Evolutionary conservation across 768 basidiomycete species (phyloP).

Genomic region (Kwoniella shandongensis): DNA sequence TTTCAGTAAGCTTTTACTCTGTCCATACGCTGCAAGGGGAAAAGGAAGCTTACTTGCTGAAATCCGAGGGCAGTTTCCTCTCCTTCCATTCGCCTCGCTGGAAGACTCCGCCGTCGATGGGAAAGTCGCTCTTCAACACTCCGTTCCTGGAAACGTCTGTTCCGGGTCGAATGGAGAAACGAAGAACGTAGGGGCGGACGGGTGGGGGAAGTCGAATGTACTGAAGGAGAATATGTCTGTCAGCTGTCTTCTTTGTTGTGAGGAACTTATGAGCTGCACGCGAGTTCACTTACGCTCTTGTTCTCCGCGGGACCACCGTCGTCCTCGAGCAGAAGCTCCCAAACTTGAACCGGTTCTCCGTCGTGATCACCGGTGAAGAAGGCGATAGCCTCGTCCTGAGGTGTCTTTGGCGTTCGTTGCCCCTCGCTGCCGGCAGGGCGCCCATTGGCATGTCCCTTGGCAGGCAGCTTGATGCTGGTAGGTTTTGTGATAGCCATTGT

Average conservation of each 20-base stretch:
- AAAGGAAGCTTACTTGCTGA: constrained; percentile 63
- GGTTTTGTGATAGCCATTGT: constrained; percentile 14
- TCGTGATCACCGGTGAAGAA: constrained; percentile 71
- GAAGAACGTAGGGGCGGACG: constrained; percentile 79
- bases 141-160: constrained; percentile 87
- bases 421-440: constrained; percentile 1
- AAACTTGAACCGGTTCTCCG: constrained; percentile 63
- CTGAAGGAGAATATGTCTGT: constrained; percentile 56
- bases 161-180: constrained; percentile 87
- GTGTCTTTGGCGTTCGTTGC: constrained; percentile 69
- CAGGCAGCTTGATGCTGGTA: constrained; percentile 15
- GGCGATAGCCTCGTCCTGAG: constrained; percentile 86
- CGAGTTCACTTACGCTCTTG: constrained; percentile 75
- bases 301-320: constrained; percentile 89
- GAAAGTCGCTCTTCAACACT: constrained; percentile 93
- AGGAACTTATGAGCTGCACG: too few relatives aligned
- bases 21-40: constrained; percentile 6
- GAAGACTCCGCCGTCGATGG: constrained; percentile 85
- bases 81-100: constrained; percentile 71
- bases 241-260: too few relatives aligned
- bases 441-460: constrained; percentile 4
- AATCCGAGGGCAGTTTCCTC: constrained; percentile 57
- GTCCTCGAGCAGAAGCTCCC: constrained; percentile 78
- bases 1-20: background rate
- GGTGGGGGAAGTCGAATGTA: constrained; percentile 96